A percentile compares a stretch with the other conserved stretches of the same genome.
Evolutionary conservation across 169 alveolate genomes (phyloP).

Genomic region (Cryptosporidium felis): DNA sequence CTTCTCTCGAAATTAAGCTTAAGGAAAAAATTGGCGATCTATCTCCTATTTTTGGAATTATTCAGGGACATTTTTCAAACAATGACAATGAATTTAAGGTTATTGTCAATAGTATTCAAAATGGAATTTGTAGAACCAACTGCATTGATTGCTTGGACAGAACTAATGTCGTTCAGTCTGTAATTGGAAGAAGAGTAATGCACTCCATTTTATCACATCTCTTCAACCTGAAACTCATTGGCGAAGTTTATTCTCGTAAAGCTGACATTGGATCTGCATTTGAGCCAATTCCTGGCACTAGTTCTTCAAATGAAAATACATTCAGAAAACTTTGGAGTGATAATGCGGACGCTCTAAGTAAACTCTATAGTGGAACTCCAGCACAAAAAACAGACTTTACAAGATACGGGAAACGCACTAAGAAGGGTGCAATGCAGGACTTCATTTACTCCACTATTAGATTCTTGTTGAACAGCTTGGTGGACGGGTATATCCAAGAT

Average conservation of each 20-base stretch:
- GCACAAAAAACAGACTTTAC: constrained; percentile 92
- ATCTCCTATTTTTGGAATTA: constrained; percentile 42
- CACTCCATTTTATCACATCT: constrained; percentile 72
- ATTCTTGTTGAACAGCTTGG: constrained; percentile 71
- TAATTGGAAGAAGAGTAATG: constrained; percentile 81
- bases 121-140: constrained; percentile 93
- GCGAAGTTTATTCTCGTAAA: not conserved
- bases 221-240: constrained; percentile 64
- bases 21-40: not conserved
- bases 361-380: constrained; percentile 90
- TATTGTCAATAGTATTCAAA: constrained; percentile 78
- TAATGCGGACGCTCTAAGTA: constrained; percentile 87
- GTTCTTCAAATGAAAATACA: constrained; percentile 76
- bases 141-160: constrained; percentile 98
- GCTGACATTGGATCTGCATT: constrained; percentile 76
- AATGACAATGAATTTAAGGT: constrained; percentile 50
- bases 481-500: constrained; percentile 75
- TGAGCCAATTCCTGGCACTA: constrained; percentile 78
- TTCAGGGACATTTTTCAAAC: constrained; percentile 26
- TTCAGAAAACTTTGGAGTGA: constrained; percentile 90
- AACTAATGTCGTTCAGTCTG: constrained; percentile 92
- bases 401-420: constrained; percentile 88
- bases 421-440: constrained; percentile 84
- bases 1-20: constrained; percentile 31
- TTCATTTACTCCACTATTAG: constrained; percentile 77